These are phyloP conservation scores for Penicillium chermesinum DNA, from an alignment of 495 filamentous ascomycete species.

Conservation along the genomic window DNA sequence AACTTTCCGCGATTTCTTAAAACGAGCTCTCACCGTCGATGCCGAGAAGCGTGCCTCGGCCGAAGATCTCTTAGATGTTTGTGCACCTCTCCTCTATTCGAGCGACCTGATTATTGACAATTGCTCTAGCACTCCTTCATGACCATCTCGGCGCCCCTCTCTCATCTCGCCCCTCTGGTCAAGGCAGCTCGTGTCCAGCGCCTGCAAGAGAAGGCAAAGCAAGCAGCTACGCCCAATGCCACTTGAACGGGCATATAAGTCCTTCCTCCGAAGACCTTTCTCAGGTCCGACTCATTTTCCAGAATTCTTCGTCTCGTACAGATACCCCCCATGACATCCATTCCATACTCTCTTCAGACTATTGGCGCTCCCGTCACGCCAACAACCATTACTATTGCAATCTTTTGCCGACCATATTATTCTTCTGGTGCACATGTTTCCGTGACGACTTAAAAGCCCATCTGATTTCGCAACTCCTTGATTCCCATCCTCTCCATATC, in stretches of 20 bases:
- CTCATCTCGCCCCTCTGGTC: constrained; percentile 77
- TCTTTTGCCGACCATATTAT: constrained; percentile 10
- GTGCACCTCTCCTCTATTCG: constrained; percentile 1
- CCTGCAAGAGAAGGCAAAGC: constrained; percentile 72
- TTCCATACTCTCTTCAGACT: constrained; percentile 34
- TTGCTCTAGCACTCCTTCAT: constrained; percentile 81
- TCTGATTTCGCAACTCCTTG: constrained; percentile 12
- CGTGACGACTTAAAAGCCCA: constrained; percentile 24
- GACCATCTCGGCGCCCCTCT: constrained; percentile 63
- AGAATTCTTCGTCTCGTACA: constrained; percentile 35
- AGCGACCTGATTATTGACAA: constrained; percentile 22
- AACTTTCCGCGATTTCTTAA: constrained; percentile 83
- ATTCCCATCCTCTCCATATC: constrained; percentile 1
- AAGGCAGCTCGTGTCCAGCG: constrained; percentile 76
- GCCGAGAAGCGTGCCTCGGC: constrained; percentile 94
- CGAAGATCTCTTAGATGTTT: constrained; percentile 81
- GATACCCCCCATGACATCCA: constrained; percentile 41
- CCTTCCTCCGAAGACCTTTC: neutral
- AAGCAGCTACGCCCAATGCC: neutral
- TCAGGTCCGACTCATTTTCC: constrained; percentile 9
- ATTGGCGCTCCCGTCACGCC: constrained; percentile 21
- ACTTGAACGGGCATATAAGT: neutral
- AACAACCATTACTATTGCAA: constrained; percentile 17
- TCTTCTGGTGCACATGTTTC: constrained; percentile 16
- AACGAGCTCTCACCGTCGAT: constrained; percentile 88